Percentiles rank a stretch among this genome's conserved stretches.
phyloP scores from a whole-genome alignment of 148 eudicot genomes.

The Vaccinium vitisidaea region DNA sequence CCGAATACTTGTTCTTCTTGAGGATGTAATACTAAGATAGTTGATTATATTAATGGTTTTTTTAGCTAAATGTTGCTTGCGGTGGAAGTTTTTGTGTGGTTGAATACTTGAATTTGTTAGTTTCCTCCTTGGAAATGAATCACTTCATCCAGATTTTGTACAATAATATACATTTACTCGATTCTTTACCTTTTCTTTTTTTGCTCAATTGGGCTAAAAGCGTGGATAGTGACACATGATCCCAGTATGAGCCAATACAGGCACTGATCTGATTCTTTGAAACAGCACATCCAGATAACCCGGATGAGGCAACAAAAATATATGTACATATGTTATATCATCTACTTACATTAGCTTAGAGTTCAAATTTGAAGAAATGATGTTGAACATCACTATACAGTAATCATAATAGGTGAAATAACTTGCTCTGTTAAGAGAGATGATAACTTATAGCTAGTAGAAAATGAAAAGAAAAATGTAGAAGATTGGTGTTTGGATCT shows the following conservation, averaged over 20 bases:
- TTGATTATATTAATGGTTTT: neutral
- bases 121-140: neutral
- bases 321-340: neutral
- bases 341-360: neutral
- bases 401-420: neutral
- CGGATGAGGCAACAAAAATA: neutral
- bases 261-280: neutral
- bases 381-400: neutral
- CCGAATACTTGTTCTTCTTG: neutral
- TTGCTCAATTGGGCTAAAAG: neutral
- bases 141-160: neutral
- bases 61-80: neutral
- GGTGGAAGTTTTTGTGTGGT: neutral
- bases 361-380: neutral
- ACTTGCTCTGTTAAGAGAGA: neutral
- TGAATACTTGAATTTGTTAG: neutral
- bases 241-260: neutral
- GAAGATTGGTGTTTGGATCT: neutral
- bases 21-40: conserved; percentile 3
- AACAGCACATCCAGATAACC: neutral
- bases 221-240: neutral
- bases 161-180: neutral
- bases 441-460: neutral
- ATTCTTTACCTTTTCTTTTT: neutral
- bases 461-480: neutral